These are phyloP conservation scores for Pseudocercospora ulei DNA, from an alignment of 2,329 filamentous ascomycete genomes.

Conservation along the genomic window DNA sequence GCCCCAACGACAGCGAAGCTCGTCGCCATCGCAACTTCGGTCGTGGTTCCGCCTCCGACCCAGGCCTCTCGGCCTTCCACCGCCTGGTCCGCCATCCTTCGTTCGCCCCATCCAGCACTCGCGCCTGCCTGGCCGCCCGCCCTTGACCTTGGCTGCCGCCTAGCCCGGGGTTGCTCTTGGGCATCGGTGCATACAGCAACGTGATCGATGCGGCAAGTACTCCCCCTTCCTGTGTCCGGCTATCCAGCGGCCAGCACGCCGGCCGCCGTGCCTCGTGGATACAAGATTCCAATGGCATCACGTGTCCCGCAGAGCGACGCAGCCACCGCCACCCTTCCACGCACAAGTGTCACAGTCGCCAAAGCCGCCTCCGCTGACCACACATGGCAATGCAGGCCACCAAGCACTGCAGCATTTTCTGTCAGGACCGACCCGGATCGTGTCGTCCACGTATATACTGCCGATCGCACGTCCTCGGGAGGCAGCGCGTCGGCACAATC, in stretches of 20 bases:
- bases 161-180: slow-evolving; percentile 20
- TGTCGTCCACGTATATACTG: slow-evolving; percentile 25
- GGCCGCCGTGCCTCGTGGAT: slow-evolving; percentile 4
- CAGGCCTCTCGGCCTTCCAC: too few species aligned
- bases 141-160: slow-evolving; percentile 24
- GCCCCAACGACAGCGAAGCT: too few species aligned
- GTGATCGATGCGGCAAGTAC: slow-evolving; percentile 26
- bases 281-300: slow-evolving; percentile 20
- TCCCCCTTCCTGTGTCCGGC: slow-evolving; percentile 7
- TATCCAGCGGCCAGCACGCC: slow-evolving; percentile 3
- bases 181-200: slow-evolving; percentile 16
- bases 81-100: slow-evolving; percentile 3
- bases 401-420: slow-evolving; percentile 20
- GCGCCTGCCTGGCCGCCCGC: slow-evolving; percentile 17
- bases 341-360: slow-evolving; percentile 13
- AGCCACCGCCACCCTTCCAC: slow-evolving; percentile 16
- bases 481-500: slow-evolving; percentile 30
- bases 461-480: slow-evolving; percentile 26
- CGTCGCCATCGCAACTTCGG: too few species aligned
- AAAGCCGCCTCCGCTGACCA: slow-evolving; percentile 21
- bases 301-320: slow-evolving; percentile 17
- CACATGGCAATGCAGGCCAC: slow-evolving; percentile 18
- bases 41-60: too few species aligned
- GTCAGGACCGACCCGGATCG: slow-evolving; percentile 23
- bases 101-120: slow-evolving; percentile 13